Evolutionary conservation across 2,329 filamentous ascomycete species (phyloP).

Genomic region (Colletotrichum destructivum): DNA sequence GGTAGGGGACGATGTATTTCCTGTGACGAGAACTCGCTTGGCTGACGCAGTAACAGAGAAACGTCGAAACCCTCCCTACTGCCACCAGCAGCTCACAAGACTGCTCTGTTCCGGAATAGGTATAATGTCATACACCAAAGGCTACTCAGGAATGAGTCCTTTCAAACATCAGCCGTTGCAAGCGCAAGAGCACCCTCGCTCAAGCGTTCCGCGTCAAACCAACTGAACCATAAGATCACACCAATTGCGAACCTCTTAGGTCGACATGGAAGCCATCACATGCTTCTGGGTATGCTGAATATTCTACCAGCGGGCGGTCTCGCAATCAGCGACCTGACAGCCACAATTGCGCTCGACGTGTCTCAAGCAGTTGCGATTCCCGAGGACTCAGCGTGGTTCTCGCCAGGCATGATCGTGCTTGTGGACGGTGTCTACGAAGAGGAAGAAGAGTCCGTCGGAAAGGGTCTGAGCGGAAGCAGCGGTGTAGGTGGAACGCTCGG

Average conservation of each 20-base stretch:
- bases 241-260: constrained; percentile 84
- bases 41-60: constrained; percentile 61
- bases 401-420: constrained; percentile 95
- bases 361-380: constrained; percentile 86
- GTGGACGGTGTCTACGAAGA: constrained; percentile 98
- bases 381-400: constrained; percentile 90
- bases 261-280: constrained; percentile 85
- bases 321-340: constrained; percentile 88
- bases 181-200: constrained; percentile 69
- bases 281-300: constrained; percentile 87
- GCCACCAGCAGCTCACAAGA: constrained; percentile 85
- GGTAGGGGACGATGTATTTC: constrained; percentile 57
- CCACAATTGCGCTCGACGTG: constrained; percentile 88
- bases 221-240: constrained; percentile 88
- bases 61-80: constrained; percentile 78
- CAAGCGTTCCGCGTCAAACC: constrained; percentile 72
- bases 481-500: constrained; percentile 92
- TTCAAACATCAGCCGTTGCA: constrained; percentile 85
- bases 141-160: constrained; percentile 91
- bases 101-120: constrained; percentile 86
- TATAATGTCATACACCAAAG: constrained; percentile 95
- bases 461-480: constrained; percentile 80
- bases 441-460: constrained; percentile 80
- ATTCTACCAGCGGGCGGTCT: constrained; percentile 86
- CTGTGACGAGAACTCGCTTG: not conserved